Evolutionary conservation across 306 rosid genomes (phyloP).

Genomic region (Herpetospermum pedunculosum): DNA sequence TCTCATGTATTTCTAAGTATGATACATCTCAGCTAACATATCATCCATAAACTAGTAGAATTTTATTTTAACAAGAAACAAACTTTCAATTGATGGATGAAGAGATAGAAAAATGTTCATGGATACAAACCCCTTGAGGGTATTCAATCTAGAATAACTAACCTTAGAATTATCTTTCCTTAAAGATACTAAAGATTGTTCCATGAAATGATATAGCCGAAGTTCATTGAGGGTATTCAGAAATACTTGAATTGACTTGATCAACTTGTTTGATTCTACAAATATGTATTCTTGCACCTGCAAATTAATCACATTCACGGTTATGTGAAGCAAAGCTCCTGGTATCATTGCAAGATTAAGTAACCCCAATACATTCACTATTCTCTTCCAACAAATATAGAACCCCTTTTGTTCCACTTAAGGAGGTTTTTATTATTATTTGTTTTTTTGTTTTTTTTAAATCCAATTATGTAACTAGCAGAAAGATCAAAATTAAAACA

Average conservation of each 20-base stretch:
- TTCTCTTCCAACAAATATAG: neutral
- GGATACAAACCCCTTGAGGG: neutral
- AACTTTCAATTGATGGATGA: neutral
- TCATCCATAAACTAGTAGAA: neutral
- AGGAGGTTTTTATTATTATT: no score
- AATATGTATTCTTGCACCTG: constrained; percentile 81
- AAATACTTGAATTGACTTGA: constrained; percentile 76
- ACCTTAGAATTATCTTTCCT: constrained; percentile 61
- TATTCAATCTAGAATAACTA: neutral
- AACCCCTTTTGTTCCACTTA: neutral
- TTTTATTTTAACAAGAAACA: neutral
- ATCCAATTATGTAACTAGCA: neutral
- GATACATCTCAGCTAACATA: neutral
- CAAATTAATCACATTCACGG: constrained; percentile 23
- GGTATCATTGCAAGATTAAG: neutral
- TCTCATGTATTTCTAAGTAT: neutral
- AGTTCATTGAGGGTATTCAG: constrained; percentile 83
- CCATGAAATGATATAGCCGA: constrained; percentile 55
- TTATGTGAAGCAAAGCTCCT: neutral
- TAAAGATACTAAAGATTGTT: constrained; percentile 24
- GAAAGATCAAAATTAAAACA: neutral
- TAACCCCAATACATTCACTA: neutral
- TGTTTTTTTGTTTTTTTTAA: no score
- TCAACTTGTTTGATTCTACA: constrained; percentile 53
- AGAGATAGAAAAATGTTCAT: neutral